Percentiles rank a stretch among this genome's conserved stretches.
These are phyloP conservation scores for Eucalyptus melliodora DNA, from an alignment of 345 rosid genomes.

Conservation along the genomic window DNA sequence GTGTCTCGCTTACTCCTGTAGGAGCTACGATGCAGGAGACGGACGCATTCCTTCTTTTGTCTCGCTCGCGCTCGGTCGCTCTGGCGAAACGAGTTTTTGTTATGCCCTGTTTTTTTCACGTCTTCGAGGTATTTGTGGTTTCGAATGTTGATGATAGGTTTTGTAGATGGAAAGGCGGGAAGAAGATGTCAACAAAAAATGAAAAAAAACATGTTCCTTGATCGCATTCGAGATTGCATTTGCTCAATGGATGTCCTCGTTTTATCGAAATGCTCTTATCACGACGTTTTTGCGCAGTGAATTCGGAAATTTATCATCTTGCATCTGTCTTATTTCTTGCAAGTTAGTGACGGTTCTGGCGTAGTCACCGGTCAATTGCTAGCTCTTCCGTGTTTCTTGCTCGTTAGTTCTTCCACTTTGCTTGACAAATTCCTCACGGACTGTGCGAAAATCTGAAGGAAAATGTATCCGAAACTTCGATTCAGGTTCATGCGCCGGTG, in stretches of 20 bases:
- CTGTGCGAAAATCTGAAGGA: neutral
- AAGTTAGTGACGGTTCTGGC: neutral
- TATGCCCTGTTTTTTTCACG: neutral
- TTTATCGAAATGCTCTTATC: neutral
- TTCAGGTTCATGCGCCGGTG: neutral
- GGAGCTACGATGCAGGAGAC: neutral
- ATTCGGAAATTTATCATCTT: neutral
- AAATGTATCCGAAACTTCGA: neutral
- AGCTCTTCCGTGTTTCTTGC: neutral
- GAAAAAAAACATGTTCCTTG: neutral
- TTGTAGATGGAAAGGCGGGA: neutral
- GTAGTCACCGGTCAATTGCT: neutral
- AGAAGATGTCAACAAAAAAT: neutral
- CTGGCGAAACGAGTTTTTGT: neutral
- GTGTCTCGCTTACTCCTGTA: neutral
- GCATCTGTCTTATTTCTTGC: neutral
- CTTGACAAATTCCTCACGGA: neutral
- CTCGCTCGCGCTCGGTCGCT: neutral
- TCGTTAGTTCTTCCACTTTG: neutral
- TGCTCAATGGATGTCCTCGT: neutral
- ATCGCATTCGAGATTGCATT: neutral
- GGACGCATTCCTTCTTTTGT: neutral
- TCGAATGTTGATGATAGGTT: neutral
- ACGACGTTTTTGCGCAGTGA: neutral
- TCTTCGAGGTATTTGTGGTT: neutral